These are phyloP conservation scores for Populus euphratica DNA, from an alignment of 345 rosid genomes.

Conservation along the genomic window DNA sequence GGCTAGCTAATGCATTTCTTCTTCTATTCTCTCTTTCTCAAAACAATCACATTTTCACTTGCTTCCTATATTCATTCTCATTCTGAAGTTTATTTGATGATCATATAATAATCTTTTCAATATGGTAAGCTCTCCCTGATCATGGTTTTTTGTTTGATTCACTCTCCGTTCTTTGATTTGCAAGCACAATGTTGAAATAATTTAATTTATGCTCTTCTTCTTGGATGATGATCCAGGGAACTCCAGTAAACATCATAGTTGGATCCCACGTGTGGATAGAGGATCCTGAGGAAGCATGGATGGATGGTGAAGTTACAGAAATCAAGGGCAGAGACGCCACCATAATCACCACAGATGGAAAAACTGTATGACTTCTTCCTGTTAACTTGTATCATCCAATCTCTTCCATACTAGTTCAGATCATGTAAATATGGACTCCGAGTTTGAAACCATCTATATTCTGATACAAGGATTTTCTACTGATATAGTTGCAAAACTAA, in stretches of 20 bases:
- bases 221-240: conserved; percentile 38
- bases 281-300: conserved; percentile 58
- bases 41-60: neutral
- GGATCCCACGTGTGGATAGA: conserved; percentile 63
- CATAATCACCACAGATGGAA: conserved; percentile 34
- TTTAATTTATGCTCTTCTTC: conserved; percentile 5
- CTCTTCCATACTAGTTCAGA: neutral
- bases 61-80: conserved; percentile 3
- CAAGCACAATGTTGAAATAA: neutral
- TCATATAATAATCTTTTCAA: conserved; percentile 6
- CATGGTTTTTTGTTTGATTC: conserved; percentile 1
- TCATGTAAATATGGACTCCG: neutral
- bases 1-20: neutral
- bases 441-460: neutral
- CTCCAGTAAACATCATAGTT: conserved; percentile 51
- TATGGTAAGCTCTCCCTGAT: conserved; percentile 37
- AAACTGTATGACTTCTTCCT: conserved; percentile 32
- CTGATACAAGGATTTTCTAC: neutral
- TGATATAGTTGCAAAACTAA: neutral
- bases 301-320: conserved; percentile 50
- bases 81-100: conserved; percentile 1
- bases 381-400: neutral
- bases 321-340: conserved; percentile 46
- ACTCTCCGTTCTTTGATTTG: neutral
- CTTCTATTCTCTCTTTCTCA: conserved; percentile 9